phyloP scores from a whole-genome alignment of 2,329 filamentous ascomycete species.

The Epichloe bromicola region DNA sequence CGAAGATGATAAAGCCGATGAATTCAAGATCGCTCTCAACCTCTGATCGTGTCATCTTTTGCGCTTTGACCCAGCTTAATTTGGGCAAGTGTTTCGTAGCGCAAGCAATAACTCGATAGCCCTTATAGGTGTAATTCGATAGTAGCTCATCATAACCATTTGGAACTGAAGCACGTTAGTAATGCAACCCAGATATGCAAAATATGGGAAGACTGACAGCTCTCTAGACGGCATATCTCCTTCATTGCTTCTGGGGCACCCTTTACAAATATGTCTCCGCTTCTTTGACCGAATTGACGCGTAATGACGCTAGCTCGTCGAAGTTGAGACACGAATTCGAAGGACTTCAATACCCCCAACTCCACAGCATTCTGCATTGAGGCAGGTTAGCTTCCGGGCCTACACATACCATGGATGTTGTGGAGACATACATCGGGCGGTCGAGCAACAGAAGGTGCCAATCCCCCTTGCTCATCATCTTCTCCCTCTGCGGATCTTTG shows the following conservation, averaged over 20 bases:
- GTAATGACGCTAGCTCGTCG: constrained; percentile 88
- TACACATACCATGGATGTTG: constrained; percentile 8
- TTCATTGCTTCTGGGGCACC: constrained; percentile 94
- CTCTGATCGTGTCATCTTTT: constrained; percentile 81
- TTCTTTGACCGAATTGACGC: constrained; percentile 71
- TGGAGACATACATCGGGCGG: constrained; percentile 46
- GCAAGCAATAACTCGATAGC: constrained; percentile 92
- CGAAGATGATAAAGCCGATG: constrained; percentile 93
- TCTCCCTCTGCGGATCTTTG: constrained; percentile 51
- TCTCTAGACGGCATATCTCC: constrained; percentile 76
- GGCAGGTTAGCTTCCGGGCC: constrained; percentile 5
- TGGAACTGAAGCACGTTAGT: constrained; percentile 43
- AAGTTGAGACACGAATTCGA: constrained; percentile 90
- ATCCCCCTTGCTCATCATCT: constrained; percentile 60
- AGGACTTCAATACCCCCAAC: constrained; percentile 78
- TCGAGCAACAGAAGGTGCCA: constrained; percentile 79
- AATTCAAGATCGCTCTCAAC: constrained; percentile 79
- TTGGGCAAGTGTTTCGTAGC: constrained; percentile 80
- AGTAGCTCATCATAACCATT: constrained; percentile 81
- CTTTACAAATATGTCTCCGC: constrained; percentile 85
- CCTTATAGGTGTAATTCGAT: constrained; percentile 84
- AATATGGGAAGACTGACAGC: constrained; percentile 40
- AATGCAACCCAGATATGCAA: background rate
- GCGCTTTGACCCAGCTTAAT: constrained; percentile 84
- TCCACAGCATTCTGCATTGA: constrained; percentile 47